Base-by-base conservation (phyloP, 2,329 filamentous ascomycete species). In the Epichloe gansuensis region DNA sequence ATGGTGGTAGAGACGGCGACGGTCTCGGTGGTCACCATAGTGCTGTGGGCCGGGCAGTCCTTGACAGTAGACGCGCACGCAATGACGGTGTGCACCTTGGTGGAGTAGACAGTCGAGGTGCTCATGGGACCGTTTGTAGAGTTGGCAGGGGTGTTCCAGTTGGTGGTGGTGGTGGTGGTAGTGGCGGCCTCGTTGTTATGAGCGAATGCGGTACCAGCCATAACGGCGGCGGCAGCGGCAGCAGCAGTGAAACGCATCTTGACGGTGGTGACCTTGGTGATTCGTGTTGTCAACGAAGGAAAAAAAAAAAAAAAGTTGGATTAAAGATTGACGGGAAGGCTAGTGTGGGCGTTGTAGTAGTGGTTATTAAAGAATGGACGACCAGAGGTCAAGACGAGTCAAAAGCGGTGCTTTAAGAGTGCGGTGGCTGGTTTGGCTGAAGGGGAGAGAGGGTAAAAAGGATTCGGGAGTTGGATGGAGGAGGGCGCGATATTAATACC, bases 171-270 rank as follows among this genome's bases (percentile, higher is more conserved):
- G 63, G 79, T 82, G 67, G 72, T 67, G 74, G 78, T 75, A 50
- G 67, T 68, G 37, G 55, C 23, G 49, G 55, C 55, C 4, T 34
- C 2, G 52, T 54, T 50, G 52, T 54, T 50, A 57, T 21, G 17
- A 21, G 66, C 63, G 55, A 64, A 56, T 59, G 59, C 65, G 52
- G 62, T 57, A 63, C 67, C 57, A 61, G 68, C 70, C 62, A 81
- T 71, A 63, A 76, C 46, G 48, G 48, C 42, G 23, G 42, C 41
- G 46, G 46, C 46, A 13, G 46, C 46, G 41, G 60, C 64, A 65
- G 74, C 70, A 65, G 73, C 61, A 62, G 75, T 64, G 77, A 81
- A 81, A 78, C 77, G 77, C 80, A 83, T 83, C 64, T 81, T 82
- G 78, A 73, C 61, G 58, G 67, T 63, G 21, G 3, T 4, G 39